Evolutionary conservation across 805 yeast genomes (phyloP).

Genomic region (Hanseniaspora guilliermondii): DNA sequence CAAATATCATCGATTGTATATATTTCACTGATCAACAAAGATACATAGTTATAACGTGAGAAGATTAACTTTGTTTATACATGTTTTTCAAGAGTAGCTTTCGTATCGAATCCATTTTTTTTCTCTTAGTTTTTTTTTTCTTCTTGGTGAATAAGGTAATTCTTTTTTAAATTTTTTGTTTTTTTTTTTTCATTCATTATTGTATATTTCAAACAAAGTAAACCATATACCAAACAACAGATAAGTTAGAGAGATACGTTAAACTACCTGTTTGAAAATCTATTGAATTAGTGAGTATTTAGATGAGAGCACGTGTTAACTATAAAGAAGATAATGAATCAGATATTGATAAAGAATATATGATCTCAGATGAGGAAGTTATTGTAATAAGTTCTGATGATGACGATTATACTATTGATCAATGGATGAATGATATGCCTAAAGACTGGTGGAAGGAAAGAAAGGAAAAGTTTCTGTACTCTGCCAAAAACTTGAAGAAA

Average conservation of each 20-base stretch:
- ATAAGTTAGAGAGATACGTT: not conserved
- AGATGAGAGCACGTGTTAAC: not conserved
- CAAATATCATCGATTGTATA: no score
- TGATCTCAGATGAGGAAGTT: conserved; percentile 1
- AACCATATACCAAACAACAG: no score
- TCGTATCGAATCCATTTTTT: no score
- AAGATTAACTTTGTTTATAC: no score
- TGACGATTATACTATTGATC: conserved; percentile 7
- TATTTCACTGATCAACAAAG: no score
- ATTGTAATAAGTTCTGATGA: not conserved
- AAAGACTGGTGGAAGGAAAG: conserved; percentile 8
- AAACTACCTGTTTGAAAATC: not conserved
- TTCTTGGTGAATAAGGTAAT: no score
- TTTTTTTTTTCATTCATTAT: no score
- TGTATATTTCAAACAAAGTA: no score
- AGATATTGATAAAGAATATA: conserved; percentile 9
- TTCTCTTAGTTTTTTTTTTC: no score
- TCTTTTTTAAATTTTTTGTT: no score
- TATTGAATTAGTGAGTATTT: not conserved
- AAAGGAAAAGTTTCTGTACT: conserved; percentile 1
- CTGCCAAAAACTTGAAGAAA: conserved; percentile 10
- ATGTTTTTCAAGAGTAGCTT: no score
- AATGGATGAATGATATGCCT: conserved; percentile 13
- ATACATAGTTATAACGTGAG: no score
- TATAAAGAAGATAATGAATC: conserved; percentile 10